Base-by-base conservation (phyloP, 1,284 basidiomycete species). In the Afroboletus lepidellus region DNA sequence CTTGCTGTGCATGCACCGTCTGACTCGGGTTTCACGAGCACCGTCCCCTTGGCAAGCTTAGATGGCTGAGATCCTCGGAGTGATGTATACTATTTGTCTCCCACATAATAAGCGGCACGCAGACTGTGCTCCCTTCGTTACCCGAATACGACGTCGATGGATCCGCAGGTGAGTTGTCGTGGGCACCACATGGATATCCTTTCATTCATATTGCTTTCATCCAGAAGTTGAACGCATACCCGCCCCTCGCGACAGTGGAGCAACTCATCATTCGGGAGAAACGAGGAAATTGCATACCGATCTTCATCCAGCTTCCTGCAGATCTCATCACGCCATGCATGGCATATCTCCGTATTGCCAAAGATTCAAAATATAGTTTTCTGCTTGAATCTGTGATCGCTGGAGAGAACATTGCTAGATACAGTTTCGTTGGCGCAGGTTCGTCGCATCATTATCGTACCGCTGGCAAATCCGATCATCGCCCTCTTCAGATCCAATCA, bases 251-350 rank as follows among this genome's bases (percentile, higher is more conserved):
- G 9, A 77, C 76, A 20, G 78, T 92, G 49, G 87, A 92, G 69
- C 78, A 79, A 56, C 77, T 91, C 57, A 84, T 92, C 54, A 73
- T 90, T 53, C 77, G 81, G 43, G 86, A 92, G 69, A 88, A 90
- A 70, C 76, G 74, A 51, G 94, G 94, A 66, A 96, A 96, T 68
- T 94, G 90, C 65, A 83, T 99, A 37, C 96, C 96, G 16, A 83
- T 99, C 59, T 99, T 87, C 72, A 81, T 95, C 53, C 88, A 95
- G 61, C 79, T 99, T 8, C 94, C 97, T 23, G 94, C 94, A 51
- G 97, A 99, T 70, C 84, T 98, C 54, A 80, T 99, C 56, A 99
- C 97, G 13, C 97, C 97, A 69, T 96, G 96, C 64, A 92, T 94
- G 70, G 95, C 97, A 15, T 99, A 98, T 72, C 83, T 99, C 47